phyloP scores from a whole-genome alignment of 1,139 yeast species.

The Candida sp. region DNA sequence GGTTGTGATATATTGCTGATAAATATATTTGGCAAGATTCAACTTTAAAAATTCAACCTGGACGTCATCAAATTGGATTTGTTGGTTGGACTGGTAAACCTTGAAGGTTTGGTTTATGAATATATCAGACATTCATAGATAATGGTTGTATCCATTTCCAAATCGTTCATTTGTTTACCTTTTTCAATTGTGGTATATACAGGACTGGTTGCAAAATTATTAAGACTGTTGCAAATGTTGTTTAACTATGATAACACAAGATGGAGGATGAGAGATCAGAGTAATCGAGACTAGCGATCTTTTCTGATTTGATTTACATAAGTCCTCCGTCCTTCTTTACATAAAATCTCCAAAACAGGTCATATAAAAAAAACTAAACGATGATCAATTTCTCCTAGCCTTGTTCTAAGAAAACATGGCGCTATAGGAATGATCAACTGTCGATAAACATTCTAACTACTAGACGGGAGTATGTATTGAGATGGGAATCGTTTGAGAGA shows the following conservation, averaged over 20 bases:
- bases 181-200: not conserved
- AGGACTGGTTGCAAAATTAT: not conserved
- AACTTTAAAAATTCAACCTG: constrained; percentile 10
- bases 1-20: constrained; percentile 6
- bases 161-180: not conserved
- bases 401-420: too few relatives aligned
- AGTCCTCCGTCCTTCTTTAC: too few relatives aligned
- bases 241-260: too few relatives aligned
- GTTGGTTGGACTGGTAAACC: constrained; percentile 13
- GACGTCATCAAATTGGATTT: constrained; percentile 6
- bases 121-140: constrained; percentile 2
- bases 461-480: too few relatives aligned
- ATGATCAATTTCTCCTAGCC: too few relatives aligned
- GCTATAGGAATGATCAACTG: too few relatives aligned
- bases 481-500: too few relatives aligned
- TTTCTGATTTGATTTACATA: not conserved
- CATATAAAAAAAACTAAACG: too few relatives aligned
- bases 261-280: not conserved
- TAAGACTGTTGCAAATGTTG: not conserved
- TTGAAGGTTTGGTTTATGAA: constrained; percentile 16
- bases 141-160: not conserved
- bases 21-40: constrained; percentile 10
- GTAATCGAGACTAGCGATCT: not conserved
- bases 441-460: too few relatives aligned
- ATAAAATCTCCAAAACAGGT: too few relatives aligned